phyloP scores from a whole-genome alignment of 805 yeast species.

The Torulaspora franciscae region DNA sequence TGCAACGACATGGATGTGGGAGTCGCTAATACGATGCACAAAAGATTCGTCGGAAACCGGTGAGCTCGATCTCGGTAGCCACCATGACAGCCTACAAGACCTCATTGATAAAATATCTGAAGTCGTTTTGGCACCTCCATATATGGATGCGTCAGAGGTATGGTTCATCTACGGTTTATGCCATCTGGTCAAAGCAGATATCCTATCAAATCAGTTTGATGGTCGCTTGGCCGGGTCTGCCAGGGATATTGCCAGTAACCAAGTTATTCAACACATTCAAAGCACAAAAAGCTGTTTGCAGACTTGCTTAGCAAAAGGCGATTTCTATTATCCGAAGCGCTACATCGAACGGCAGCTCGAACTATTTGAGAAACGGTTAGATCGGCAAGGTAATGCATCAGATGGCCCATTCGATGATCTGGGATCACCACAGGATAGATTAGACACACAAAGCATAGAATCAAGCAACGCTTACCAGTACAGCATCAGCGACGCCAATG shows the following conservation, averaged over 20 bases:
- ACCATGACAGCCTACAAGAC: conserved; percentile 10
- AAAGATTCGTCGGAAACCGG: conserved; percentile 5
- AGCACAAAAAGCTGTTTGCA: conserved; percentile 19
- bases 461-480: conserved; percentile 4
- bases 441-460: conserved; percentile 10
- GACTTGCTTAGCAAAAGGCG: conserved; percentile 18
- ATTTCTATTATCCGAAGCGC: conserved; percentile 20
- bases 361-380: conserved; percentile 22
- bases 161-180: conserved; percentile 31
- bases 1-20: conserved; percentile 31
- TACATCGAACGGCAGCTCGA: conserved; percentile 24
- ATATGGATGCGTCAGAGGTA: conserved; percentile 33
- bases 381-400: conserved; percentile 7
- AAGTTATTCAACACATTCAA: conserved; percentile 24
- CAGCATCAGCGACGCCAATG: background rate
- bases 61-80: conserved; percentile 2
- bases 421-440: conserved; percentile 5
- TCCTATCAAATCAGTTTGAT: conserved; percentile 18
- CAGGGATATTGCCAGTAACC: conserved; percentile 23
- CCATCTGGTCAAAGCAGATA: conserved; percentile 28
- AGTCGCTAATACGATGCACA: conserved; percentile 14
- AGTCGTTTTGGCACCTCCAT: conserved; percentile 32
- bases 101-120: conserved; percentile 29
- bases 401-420: conserved; percentile 1
- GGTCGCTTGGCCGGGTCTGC: conserved; percentile 13